These are phyloP conservation scores for Carex myosuroides DNA, from an alignment of 176 grass and related monocot genomes.

Conservation along the genomic window DNA sequence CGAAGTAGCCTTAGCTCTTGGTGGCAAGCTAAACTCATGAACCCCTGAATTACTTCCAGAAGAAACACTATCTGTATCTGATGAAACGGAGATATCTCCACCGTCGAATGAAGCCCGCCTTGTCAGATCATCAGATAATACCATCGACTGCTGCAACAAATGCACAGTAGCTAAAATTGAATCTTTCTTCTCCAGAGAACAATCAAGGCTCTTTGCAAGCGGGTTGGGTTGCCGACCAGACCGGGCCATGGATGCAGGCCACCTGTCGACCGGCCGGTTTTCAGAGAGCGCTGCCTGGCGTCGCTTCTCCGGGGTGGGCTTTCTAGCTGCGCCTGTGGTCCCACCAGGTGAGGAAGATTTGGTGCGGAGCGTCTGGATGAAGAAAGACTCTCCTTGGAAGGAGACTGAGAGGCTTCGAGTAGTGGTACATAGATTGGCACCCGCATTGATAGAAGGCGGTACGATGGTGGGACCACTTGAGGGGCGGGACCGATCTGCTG, in stretches of 20 bases:
- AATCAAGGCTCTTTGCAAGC: slow-evolving; percentile 77
- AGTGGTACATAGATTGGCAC: slow-evolving; percentile 42
- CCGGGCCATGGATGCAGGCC: slow-evolving; percentile 39
- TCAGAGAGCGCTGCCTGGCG: slow-evolving; percentile 54
- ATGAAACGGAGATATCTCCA: slow-evolving; percentile 63
- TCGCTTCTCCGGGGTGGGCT: slow-evolving; percentile 63
- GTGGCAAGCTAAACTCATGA: slow-evolving; percentile 31
- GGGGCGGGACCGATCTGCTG: slow-evolving; percentile 9
- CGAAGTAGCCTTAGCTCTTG: slow-evolving; percentile 22
- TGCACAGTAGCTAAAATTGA: slow-evolving; percentile 80
- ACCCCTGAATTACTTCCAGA: slow-evolving; percentile 86
- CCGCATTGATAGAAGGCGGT: not conserved
- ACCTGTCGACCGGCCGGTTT: slow-evolving; percentile 54
- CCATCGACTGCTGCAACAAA: slow-evolving; percentile 73
- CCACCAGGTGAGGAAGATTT: slow-evolving; percentile 38
- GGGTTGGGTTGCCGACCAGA: slow-evolving; percentile 58
- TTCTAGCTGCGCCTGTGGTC: slow-evolving; percentile 33
- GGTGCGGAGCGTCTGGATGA: slow-evolving; percentile 67
- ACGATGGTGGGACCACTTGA: not conserved
- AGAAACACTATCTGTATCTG: slow-evolving; percentile 84
- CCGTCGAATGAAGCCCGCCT: slow-evolving; percentile 26
- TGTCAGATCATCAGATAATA: slow-evolving; percentile 41
- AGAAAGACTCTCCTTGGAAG: slow-evolving; percentile 95
- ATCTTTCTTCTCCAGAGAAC: slow-evolving; percentile 61
- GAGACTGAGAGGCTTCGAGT: slow-evolving; percentile 91